These are phyloP conservation scores for Calonectria montana DNA, from an alignment of 2,329 filamentous ascomycete genomes.

Conservation along the genomic window DNA sequence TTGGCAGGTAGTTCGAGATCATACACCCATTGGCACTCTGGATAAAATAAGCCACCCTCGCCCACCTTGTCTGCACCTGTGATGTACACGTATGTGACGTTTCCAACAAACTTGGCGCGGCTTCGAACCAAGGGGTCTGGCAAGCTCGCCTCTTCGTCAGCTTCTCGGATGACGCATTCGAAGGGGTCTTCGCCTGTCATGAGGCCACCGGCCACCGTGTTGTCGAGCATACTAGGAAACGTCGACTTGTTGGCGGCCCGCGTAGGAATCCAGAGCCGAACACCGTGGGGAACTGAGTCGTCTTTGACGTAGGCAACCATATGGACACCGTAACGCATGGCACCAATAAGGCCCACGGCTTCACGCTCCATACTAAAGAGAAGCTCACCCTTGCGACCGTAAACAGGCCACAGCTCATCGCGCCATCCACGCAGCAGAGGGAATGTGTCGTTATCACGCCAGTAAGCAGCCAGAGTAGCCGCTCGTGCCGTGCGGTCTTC, in stretches of 20 bases:
- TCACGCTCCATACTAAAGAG: constrained; percentile 83
- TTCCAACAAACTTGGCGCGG: constrained; percentile 70
- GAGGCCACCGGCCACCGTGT: constrained; percentile 86
- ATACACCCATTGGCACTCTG: constrained; percentile 92
- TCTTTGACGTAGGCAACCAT: constrained; percentile 77
- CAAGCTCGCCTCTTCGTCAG: constrained; percentile 88
- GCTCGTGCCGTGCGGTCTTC: constrained; percentile 70
- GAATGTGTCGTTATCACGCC: constrained; percentile 79
- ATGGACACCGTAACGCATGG: constrained; percentile 83
- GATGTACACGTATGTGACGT: constrained; percentile 87
- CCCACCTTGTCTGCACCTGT: constrained; percentile 81
- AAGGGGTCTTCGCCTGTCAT: constrained; percentile 83
- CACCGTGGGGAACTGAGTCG: constrained; percentile 56
- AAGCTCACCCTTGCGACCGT: constrained; percentile 70
- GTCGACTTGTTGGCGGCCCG: constrained; percentile 84
- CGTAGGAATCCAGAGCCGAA: constrained; percentile 87
- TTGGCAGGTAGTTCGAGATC: constrained; percentile 81
- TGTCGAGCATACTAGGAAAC: constrained; percentile 93
- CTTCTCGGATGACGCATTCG: constrained; percentile 86
- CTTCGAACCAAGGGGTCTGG: constrained; percentile 75
- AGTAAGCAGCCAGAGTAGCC: constrained; percentile 70
- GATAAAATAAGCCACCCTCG: constrained; percentile 85
- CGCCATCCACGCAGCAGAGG: constrained; percentile 82
- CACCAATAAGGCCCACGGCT: constrained; percentile 79
- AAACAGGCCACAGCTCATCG: constrained; percentile 83